Evolutionary conservation across 768 basidiomycete species (phyloP).

Genomic region (Clitopilus hobsonii): DNA sequence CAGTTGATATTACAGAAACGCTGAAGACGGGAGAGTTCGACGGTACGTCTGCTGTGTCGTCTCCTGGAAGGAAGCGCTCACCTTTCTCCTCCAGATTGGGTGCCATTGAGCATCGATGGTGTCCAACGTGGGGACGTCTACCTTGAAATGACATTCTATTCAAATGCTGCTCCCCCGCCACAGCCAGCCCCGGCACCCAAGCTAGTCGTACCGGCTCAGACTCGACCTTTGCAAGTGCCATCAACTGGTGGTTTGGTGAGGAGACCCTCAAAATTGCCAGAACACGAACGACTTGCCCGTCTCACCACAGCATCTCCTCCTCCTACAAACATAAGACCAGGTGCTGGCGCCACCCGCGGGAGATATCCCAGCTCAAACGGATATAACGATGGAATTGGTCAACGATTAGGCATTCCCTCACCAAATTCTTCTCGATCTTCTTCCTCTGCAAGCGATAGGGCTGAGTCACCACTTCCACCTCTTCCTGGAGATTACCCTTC

Average conservation of each 20-base stretch:
- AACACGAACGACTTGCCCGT: slow-evolving; percentile 47
- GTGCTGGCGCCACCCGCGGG: slow-evolving; percentile 10
- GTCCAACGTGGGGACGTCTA: slow-evolving; percentile 80
- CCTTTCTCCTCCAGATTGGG: slow-evolving; percentile 24
- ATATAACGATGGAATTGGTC: neutral
- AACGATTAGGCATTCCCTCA: slow-evolving; percentile 12
- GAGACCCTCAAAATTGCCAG: slow-evolving; percentile 48
- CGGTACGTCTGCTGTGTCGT: slow-evolving; percentile 43
- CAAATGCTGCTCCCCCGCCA: slow-evolving; percentile 43
- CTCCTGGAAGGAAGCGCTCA: neutral
- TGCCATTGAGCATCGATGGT: slow-evolving; percentile 32
- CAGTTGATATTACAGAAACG: slow-evolving; percentile 73
- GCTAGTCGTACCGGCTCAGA: slow-evolving; percentile 22
- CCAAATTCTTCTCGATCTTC: slow-evolving; percentile 15
- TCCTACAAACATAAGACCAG: slow-evolving; percentile 9
- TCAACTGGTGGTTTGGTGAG: slow-evolving; percentile 24
- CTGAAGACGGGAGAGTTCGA: slow-evolving; percentile 88
- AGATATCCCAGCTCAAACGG: slow-evolving; percentile 3
- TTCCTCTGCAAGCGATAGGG: slow-evolving; percentile 17
- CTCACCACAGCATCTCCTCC: slow-evolving; percentile 22
- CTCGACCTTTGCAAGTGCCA: neutral
- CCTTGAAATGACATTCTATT: slow-evolving; percentile 91
- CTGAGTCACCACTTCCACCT: slow-evolving; percentile 34
- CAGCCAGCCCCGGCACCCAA: slow-evolving; percentile 21
- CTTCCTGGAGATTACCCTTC: slow-evolving; percentile 24